Evolutionary conservation across 75 land plant species (phyloP), one percentile per base, ranked within the genome.

Genomic region (Adiantum capillusveneris): DNA sequence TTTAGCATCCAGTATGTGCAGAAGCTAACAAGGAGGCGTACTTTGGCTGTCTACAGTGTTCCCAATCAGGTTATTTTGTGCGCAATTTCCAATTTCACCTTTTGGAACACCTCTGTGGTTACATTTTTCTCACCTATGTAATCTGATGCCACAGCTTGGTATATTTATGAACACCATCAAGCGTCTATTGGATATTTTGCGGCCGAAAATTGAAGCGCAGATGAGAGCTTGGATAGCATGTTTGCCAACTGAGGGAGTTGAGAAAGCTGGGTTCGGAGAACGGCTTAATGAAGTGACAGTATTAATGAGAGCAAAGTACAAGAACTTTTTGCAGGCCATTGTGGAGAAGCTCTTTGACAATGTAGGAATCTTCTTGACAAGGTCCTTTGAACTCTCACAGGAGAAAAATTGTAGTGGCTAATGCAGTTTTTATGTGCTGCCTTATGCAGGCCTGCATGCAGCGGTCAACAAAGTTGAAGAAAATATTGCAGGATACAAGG

Each of bases 1-100:
- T 81, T 89, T 50, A 85, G 73, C 29, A 69, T 81, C 41, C 90
- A 89, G 18, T 77, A 77, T 60, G 79, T 94, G 58, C 95, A 89
- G 64, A 94, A 94, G 65, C 73, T 94, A 28, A 74, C 94, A 36
- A 83, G 90, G 37, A 76, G 98, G 25, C 81, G 79, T 28, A 61
- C 81, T 29, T 44, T 68, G 5, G 55, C 80, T 29, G 28, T 75
- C 0, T 93, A 93, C 60, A 44, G 71, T 30, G 82, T 85, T 44
- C 96, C 98, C n/a, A 71, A 41, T 63, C 83, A 88, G 67, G 98
- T 88, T 34, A n/a, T n/a, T n/a, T n/a, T n/a, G n/a, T n/a, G n/a
- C n/a, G n/a, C n/a, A n/a, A n/a, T n/a, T n/a, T n/a, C n/a, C n/a
- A n/a, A n/a, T n/a, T n/a, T n/a, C n/a, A n/a, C n/a, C n/a, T n/a